phyloP scores from a whole-genome alignment of 345 rosid species.

The Conringia planisiliqua region DNA sequence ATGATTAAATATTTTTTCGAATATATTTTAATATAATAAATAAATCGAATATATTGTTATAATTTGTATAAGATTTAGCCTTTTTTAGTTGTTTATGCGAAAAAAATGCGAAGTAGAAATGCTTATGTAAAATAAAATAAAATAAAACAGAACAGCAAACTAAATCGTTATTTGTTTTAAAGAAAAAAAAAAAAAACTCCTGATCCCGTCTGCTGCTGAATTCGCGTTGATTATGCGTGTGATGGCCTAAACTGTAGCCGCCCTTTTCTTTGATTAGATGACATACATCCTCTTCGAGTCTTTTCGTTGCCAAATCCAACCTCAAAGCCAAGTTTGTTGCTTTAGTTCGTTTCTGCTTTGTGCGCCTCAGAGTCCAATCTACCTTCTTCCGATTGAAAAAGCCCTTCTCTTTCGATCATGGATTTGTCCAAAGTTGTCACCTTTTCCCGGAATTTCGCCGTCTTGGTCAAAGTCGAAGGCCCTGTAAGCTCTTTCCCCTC shows the following conservation, averaged over 20 bases:
- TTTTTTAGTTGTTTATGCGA: no score
- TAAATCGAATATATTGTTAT: no score
- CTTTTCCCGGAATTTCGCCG: constrained; percentile 55
- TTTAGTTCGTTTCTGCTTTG: background rate
- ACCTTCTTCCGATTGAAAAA: background rate
- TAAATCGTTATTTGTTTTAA: no score
- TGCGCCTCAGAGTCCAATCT: background rate
- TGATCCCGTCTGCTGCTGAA: background rate
- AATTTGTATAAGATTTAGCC: no score
- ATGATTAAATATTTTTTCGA: no score
- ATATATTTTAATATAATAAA: no score
- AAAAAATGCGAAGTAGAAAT: no score
- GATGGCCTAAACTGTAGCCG: background rate
- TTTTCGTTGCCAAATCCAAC: background rate
- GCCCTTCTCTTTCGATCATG: constrained; percentile 35
- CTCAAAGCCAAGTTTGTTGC: background rate
- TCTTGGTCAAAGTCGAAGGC: constrained; percentile 78
- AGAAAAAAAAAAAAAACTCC: background rate
- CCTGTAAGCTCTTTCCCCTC: constrained; percentile 52
- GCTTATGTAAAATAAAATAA: no score
- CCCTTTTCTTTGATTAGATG: background rate
- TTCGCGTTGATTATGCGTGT: background rate
- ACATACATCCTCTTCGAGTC: background rate
- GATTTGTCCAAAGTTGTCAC: constrained; percentile 52
- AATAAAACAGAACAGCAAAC: no score